These are phyloP conservation scores for Eremochloa ophiuroides DNA, from an alignment of 176 grass and related monocot species.

Conservation along the genomic window DNA sequence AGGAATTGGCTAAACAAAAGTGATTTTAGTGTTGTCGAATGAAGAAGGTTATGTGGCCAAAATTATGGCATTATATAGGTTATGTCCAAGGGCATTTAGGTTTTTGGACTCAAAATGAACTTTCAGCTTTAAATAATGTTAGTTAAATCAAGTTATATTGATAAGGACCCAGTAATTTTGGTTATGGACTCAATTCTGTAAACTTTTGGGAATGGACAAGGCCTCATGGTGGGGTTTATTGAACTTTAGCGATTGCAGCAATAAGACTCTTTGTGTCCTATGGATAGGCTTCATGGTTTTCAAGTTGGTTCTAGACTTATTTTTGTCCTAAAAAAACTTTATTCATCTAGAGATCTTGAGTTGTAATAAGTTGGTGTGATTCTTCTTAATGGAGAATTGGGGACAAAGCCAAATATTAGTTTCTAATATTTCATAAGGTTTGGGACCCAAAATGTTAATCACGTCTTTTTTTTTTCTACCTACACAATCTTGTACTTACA, in stretches of 20 bases:
- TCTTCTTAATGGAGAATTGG: neutral
- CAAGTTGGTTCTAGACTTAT: neutral
- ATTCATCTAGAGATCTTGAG: neutral
- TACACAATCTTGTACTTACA: no score
- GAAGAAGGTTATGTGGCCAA: neutral
- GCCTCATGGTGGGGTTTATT: neutral
- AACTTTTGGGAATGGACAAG: no score
- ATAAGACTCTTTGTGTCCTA: neutral
- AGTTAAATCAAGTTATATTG: neutral
- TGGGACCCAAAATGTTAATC: no score
- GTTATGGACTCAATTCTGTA: neutral
- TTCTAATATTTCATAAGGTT: no score
- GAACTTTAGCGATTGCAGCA: neutral
- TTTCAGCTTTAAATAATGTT: neutral
- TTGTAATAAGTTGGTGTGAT: neutral
- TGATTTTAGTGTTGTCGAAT: neutral
- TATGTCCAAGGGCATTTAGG: no score
- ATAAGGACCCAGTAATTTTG: neutral
- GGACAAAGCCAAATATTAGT: no score
- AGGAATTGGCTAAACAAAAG: neutral
- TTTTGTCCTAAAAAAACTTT: neutral
- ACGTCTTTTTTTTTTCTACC: no score
- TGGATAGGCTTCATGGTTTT: neutral
- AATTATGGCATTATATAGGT: neutral
- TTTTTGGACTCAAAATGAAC: neutral